Conservation (phyloP, 1,139 yeast species). For the Lodderomyces orthopsilosis region DNA sequence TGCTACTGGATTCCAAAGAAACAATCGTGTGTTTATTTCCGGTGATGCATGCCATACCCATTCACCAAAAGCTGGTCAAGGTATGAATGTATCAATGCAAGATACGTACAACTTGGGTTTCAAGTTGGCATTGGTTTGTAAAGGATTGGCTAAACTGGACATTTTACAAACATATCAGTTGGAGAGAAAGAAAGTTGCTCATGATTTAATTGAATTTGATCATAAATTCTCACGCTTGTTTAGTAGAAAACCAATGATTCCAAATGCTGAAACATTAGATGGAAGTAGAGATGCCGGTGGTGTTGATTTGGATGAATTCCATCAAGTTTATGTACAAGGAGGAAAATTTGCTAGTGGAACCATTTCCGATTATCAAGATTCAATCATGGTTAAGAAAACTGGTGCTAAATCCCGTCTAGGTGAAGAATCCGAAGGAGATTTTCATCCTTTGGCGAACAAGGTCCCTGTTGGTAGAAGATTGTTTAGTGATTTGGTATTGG, state of each 20-base stretch:
- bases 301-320: constrained; percentile 28
- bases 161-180: constrained; percentile 28
- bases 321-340: constrained; percentile 24
- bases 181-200: constrained; percentile 31
- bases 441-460: constrained; percentile 18
- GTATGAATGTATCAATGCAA: constrained; percentile 31
- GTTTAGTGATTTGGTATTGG: constrained; percentile 19
- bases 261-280: constrained; percentile 15
- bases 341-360: constrained; percentile 33
- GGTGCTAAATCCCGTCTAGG: constrained; percentile 5
- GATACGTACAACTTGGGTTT: constrained; percentile 37
- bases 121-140: constrained; percentile 32
- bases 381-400: constrained; percentile 14
- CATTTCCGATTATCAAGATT: constrained; percentile 25
- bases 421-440: constrained; percentile 7
- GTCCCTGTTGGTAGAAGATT: constrained; percentile 27
- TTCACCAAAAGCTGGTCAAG: constrained; percentile 41
- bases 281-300: constrained; percentile 12
- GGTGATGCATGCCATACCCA: constrained; percentile 43
- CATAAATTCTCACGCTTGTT: constrained; percentile 29
- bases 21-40: constrained; percentile 28
- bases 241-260: constrained; percentile 25
- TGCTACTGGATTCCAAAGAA: constrained; percentile 20
- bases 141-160: constrained; percentile 21
- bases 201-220: constrained; percentile 32